Conservation (phyloP, 2,329 filamentous ascomycete genomes). For the Apiospora phragmitis region DNA sequence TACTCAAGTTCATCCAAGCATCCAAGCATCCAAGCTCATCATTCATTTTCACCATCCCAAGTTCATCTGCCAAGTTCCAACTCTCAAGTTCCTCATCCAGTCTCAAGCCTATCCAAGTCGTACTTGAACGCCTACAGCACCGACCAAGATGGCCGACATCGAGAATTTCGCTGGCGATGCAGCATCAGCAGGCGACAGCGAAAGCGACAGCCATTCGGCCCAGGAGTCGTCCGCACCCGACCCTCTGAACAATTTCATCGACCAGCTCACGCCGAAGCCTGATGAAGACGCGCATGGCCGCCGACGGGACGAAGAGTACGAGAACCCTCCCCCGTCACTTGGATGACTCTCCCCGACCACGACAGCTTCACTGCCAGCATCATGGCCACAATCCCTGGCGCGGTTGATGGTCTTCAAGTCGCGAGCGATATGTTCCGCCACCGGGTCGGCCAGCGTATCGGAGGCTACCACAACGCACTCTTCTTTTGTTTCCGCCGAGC, state of each 20-base stretch:
- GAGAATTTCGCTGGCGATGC: not conserved
- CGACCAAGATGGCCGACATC: not conserved
- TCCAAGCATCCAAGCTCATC: not conserved
- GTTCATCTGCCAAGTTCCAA: not conserved
- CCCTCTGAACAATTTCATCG: not conserved
- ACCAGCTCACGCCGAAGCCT: not conserved
- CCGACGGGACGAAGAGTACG: not conserved
- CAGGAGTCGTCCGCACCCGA: not conserved
- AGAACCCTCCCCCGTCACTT: not conserved
- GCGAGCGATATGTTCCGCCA: not conserved
- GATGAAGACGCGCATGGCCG: not conserved
- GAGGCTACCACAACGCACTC: not conserved
- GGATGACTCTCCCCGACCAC: not conserved
- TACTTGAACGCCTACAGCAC: not conserved
- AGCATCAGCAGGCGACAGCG: not conserved
- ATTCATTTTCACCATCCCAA: not conserved
- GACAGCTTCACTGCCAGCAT: not conserved
- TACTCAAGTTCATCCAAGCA: not conserved
- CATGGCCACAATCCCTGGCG: not conserved
- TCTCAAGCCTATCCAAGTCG: too few species aligned
- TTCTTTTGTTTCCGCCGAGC: too few species aligned
- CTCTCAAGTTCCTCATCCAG: not conserved
- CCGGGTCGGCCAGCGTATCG: not conserved
- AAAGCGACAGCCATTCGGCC: not conserved
- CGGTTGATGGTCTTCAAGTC: not conserved